Conservation (phyloP, 257 asterid species). For the Gentiana straminea region DNA sequence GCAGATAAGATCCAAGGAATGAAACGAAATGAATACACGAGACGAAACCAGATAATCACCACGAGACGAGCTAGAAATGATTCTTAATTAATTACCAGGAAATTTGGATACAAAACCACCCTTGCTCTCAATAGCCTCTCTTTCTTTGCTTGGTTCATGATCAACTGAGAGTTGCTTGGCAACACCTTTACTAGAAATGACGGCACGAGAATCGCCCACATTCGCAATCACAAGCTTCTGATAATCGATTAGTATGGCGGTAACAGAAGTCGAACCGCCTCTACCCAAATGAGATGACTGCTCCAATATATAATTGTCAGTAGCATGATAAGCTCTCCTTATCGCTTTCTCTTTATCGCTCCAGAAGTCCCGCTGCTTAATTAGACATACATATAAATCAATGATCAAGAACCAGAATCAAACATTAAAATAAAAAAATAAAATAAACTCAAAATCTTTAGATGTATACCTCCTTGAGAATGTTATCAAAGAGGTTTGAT, state of each 20-base stretch:
- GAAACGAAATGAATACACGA: too few species aligned
- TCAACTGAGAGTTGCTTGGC: constrained; percentile 81
- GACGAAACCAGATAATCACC: too few species aligned
- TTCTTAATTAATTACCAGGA: constrained; percentile 39
- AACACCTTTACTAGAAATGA: constrained; percentile 49
- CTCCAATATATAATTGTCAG: constrained; percentile 64
- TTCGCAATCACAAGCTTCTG: constrained; percentile 76
- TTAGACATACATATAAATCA: not conserved
- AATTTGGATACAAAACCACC: constrained; percentile 88
- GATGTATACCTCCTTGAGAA: constrained; percentile 50
- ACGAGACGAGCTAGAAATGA: too few species aligned
- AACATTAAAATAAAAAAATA: not conserved
- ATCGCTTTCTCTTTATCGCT: constrained; percentile 45
- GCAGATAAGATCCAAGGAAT: too few species aligned
- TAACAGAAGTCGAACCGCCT: constrained; percentile 95
- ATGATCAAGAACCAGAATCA: not conserved
- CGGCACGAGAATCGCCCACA: constrained; percentile 90
- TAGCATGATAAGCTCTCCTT: constrained; percentile 48
- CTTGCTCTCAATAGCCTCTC: constrained; percentile 65
- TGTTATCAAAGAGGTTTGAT: constrained; percentile 50
- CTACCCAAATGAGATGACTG: constrained; percentile 53
- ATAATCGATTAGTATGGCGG: constrained; percentile 69
- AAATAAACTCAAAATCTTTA: too few species aligned
- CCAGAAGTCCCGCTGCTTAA: constrained; percentile 67
- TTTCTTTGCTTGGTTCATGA: constrained; percentile 82